A percentile compares a stretch with the other conserved stretches of the same genome.
Conservation (phyloP, 495 filamentous ascomycete genomes). For the Xylaria flabelliformis region DNA sequence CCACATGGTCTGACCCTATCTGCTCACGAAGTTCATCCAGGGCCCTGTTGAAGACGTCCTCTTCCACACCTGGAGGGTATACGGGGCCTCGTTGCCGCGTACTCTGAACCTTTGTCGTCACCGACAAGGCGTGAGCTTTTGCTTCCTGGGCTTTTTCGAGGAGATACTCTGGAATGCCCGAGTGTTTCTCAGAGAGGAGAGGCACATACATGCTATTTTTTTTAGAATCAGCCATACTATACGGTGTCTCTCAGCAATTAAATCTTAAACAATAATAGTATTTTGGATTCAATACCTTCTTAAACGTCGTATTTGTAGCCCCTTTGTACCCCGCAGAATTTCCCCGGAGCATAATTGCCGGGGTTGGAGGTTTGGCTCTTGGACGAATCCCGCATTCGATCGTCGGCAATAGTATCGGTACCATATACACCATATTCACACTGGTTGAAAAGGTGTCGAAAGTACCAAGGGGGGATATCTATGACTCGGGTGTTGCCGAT, state of each 20-base stretch:
- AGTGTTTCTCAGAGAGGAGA: conserved; percentile 49
- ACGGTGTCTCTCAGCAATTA: not conserved
- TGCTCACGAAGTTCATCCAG: conserved; percentile 46
- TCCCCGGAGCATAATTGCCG: conserved; percentile 10
- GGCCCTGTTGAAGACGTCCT: conserved; percentile 47
- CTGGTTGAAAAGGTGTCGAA: not conserved
- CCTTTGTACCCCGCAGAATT: conserved; percentile 6
- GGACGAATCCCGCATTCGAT: not conserved
- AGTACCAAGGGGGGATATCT: not conserved
- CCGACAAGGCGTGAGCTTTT: conserved; percentile 47
- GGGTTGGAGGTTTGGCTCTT: not conserved
- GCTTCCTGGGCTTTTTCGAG: conserved; percentile 46
- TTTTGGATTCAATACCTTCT: not conserved
- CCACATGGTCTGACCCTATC: conserved; percentile 51
- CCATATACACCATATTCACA: not conserved
- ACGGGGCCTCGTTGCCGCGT: conserved; percentile 42
- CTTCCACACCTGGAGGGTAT: conserved; percentile 49
- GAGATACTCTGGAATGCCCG: conserved; percentile 50
- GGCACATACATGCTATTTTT: conserved; percentile 46
- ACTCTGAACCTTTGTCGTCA: conserved; percentile 44
- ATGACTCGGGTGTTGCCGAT: not conserved
- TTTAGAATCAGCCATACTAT: conserved; percentile 41
- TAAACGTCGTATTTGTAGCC: not conserved
- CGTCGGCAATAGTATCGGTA: conserved; percentile 15
- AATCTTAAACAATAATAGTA: not conserved